Evolutionary conservation across 306 rosid genomes (phyloP).

Genomic region (Bauhinia variegata): DNA sequence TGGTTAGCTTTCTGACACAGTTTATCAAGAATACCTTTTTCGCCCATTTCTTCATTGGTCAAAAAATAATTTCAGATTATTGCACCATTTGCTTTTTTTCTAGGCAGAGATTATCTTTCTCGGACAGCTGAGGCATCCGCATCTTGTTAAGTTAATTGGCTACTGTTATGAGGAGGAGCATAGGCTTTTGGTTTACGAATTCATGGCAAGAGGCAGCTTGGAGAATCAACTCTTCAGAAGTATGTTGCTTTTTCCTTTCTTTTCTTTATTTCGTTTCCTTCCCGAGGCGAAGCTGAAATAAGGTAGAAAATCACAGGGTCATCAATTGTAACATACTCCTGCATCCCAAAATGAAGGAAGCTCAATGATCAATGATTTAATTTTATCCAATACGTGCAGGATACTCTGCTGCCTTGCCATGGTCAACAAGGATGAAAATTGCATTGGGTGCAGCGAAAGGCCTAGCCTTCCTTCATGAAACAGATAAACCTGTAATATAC

Average conservation of each 20-base stretch:
- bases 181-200: conserved; percentile 77
- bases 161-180: conserved; percentile 77
- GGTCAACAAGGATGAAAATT: conserved; percentile 82
- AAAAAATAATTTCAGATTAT: conserved; percentile 11
- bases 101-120: conserved; percentile 82
- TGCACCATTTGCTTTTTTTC: conserved; percentile 22
- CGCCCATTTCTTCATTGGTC: not conserved
- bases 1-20: conserved; percentile 55
- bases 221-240: conserved; percentile 74
- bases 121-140: conserved; percentile 77
- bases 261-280: not conserved
- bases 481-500: conserved; percentile 76
- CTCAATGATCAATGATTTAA: too few species aligned
- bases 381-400: conserved; percentile 48
- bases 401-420: conserved; percentile 65
- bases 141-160: conserved; percentile 79
- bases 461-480: conserved; percentile 74
- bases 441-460: conserved; percentile 84
- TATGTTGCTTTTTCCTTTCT: conserved; percentile 40
- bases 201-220: conserved; percentile 76
- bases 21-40: not conserved
- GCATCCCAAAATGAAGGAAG: too few species aligned
- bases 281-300: too few species aligned
- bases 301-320: too few species aligned
- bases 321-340: too few species aligned